Evolutionary conservation across 805 yeast species (phyloP).

Genomic region (Candida krabiensis): DNA sequence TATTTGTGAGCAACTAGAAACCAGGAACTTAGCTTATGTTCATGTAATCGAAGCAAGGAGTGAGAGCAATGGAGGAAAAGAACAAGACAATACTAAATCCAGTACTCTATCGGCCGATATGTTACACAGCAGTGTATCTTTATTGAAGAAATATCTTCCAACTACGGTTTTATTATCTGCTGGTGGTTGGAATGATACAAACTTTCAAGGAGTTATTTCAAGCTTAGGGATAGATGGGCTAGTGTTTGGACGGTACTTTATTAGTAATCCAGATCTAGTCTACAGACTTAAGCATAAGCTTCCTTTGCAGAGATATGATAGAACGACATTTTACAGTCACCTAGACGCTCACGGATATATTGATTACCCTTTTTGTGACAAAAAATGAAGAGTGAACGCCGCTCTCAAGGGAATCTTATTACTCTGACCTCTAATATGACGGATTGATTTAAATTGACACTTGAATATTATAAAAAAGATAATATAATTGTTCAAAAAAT

Average conservation of each 20-base stretch:
- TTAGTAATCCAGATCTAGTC: slow-evolving; percentile 57
- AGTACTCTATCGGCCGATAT: slow-evolving; percentile 23
- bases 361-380: slow-evolving; percentile 38
- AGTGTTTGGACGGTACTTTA: slow-evolving; percentile 49
- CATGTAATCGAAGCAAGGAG: slow-evolving; percentile 38
- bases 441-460: background rate
- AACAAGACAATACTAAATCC: slow-evolving; percentile 23
- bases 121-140: slow-evolving; percentile 12
- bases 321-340: slow-evolving; percentile 43
- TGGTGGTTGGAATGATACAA: slow-evolving; percentile 29
- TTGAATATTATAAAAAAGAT: background rate
- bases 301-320: slow-evolving; percentile 44
- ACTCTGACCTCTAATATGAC: no score
- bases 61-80: slow-evolving; percentile 29
- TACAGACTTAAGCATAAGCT: slow-evolving; percentile 41
- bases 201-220: slow-evolving; percentile 17
- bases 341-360: slow-evolving; percentile 40
- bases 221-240: slow-evolving; percentile 18
- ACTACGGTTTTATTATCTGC: slow-evolving; percentile 28
- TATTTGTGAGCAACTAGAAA: slow-evolving; percentile 33
- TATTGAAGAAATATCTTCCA: slow-evolving; percentile 24
- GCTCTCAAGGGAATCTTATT: no score
- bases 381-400: background rate
- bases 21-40: slow-evolving; percentile 36
- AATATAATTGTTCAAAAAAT: no score